phyloP scores from a whole-genome alignment of 768 basidiomycete genomes.

The Tylopilus vinaceipallidus region DNA sequence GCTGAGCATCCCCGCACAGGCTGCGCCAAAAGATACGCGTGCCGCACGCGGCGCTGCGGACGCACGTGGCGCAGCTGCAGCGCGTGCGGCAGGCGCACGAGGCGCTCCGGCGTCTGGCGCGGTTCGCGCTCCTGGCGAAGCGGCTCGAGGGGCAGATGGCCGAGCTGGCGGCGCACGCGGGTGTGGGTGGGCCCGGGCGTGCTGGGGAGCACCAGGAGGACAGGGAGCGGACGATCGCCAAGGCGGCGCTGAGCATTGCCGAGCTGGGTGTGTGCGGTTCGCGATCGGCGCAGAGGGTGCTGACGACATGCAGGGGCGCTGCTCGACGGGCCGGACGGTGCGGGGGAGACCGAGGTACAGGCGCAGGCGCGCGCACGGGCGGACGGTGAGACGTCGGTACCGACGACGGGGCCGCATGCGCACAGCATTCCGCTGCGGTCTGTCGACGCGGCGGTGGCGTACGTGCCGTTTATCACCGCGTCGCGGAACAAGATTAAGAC shows the following conservation, averaged over 20 bases:
- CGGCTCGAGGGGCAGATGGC: conserved; percentile 84
- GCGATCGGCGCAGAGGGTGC: background rate
- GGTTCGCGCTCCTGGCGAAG: conserved; percentile 81
- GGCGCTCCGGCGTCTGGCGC: conserved; percentile 75
- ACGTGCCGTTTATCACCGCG: conserved; percentile 70
- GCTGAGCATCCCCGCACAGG: conserved; percentile 38
- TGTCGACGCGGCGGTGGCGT: conserved; percentile 65
- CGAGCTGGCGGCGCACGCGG: conserved; percentile 44
- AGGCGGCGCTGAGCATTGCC: conserved; percentile 92
- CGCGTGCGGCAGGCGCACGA: conserved; percentile 83
- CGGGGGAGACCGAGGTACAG: background rate
- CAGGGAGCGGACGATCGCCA: conserved; percentile 83
- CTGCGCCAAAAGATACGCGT: conserved; percentile 82
- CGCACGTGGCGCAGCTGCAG: conserved; percentile 68
- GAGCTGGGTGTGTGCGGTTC: conserved; percentile 75
- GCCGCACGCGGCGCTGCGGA: conserved; percentile 75
- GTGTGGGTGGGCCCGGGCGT: background rate
- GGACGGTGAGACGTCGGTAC: conserved; percentile 11
- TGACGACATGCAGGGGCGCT: conserved; percentile 42
- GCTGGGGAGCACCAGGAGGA: conserved; percentile 60
- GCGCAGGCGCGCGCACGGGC: no score
- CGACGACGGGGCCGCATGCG: conserved; percentile 18
- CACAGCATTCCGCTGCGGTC: conserved; percentile 61
- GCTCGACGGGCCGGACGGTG: conserved; percentile 41
- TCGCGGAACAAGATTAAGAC: conserved; percentile 66